Percentiles rank a stretch among this genome's conserved stretches.
Conservation (phyloP, 148 eudicot genomes). For the Persicaria tinctoria region DNA sequence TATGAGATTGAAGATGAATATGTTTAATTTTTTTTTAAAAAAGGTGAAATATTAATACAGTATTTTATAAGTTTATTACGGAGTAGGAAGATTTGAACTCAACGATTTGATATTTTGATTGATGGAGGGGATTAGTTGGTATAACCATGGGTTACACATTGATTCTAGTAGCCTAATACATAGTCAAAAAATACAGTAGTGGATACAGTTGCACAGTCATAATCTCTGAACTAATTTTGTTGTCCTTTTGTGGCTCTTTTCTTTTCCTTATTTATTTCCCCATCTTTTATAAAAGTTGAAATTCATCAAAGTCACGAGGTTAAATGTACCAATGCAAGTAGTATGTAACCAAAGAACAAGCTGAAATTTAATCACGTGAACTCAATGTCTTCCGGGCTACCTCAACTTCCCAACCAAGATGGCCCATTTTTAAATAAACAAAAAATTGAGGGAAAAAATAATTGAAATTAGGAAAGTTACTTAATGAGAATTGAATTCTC, state of each 20-base stretch:
- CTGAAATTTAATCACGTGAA: neutral
- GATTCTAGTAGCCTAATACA: neutral
- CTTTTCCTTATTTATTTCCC: neutral
- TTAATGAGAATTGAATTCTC: too few relatives aligned
- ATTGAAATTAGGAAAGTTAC: too few relatives aligned
- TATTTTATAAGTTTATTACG: too few relatives aligned
- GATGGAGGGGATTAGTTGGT: neutral
- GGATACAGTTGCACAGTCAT: neutral
- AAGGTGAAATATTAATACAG: too few relatives aligned
- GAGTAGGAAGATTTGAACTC: too few relatives aligned
- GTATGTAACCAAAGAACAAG: neutral
- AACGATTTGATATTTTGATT: neutral
- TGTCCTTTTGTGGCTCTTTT: neutral
- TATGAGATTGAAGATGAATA: too few relatives aligned
- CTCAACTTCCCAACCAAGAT: neutral
- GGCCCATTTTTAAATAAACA: too few relatives aligned
- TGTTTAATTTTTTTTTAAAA: too few relatives aligned
- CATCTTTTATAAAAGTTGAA: neutral
- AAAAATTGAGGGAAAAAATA: too few relatives aligned
- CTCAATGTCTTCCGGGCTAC: neutral
- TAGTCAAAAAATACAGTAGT: too few relatives aligned
- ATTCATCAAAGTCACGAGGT: neutral
- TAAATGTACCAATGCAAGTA: neutral
- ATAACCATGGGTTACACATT: neutral
- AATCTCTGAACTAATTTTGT: neutral